Evolutionary conservation across 2,329 filamentous ascomycete species (phyloP), one percentile per base, ranked within the genome.

Genomic region (Penicillium sp.): DNA sequence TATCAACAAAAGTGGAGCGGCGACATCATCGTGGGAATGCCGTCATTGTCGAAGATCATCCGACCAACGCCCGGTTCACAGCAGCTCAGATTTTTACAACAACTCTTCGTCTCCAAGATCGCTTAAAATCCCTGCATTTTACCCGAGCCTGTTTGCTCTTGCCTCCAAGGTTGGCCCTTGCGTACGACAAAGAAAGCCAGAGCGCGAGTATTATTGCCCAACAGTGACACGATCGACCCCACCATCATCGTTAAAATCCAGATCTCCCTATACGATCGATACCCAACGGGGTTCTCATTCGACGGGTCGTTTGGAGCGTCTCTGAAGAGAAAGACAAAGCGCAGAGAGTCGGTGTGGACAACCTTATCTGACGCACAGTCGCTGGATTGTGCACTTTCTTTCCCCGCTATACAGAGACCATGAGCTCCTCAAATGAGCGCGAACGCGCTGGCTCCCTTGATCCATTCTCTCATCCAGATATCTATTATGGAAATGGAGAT

Each of bases 401-500:
- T 27, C 38, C 27, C 35, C 36, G 33, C 29, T 32, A 30, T 30
- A 16, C 33, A 35, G 32, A 48, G 43, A 60, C 41, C 41, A 69
- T 69, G 66, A 66, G 54, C 57, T 64, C 62, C 56, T 49, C 60
- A 59, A 48, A 64, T 48, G 57, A 49, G 31, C 38, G 45, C 57
- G 63, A 38, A 48, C 51, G 27, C 67, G 64, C 41, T 70, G 70
- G 40, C 55, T 70, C 48, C 25, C 25, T 27, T 5, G 77, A 80
- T 57, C 77, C 77, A 4, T 74, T 72, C 52, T 75, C 76, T 25
- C 66, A 75, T 26, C 70, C 77, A 6, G 70, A 75, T 44, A 62
- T 78, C 47, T 80, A 80, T 61, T 80, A 80, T 62, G 75, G 76
- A 22, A 58, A 66, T 48, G 66, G 73, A 35, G 68, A 69, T 41